phyloP scores from a whole-genome alignment of 768 basidiomycete genomes.

The Cystobasidium ongulense region DNA sequence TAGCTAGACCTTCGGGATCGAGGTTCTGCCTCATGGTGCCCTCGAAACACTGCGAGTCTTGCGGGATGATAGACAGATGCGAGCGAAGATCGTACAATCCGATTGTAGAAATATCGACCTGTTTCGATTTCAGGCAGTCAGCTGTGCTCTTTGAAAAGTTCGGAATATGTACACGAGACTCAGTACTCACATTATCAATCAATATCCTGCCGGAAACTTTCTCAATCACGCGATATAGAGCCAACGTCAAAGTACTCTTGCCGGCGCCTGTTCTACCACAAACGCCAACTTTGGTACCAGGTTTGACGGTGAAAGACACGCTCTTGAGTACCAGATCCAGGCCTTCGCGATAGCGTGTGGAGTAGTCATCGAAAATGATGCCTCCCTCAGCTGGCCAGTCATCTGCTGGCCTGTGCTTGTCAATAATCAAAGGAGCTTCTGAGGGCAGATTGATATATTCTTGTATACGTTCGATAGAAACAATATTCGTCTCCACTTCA shows the following conservation, averaged over 20 bases:
- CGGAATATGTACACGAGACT: not conserved
- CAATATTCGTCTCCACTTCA: constrained; percentile 75
- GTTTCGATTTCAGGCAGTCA: not conserved
- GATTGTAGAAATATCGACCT: constrained; percentile 49
- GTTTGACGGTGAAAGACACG: constrained; percentile 60
- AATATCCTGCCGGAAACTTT: constrained; percentile 54
- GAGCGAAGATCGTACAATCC: constrained; percentile 41
- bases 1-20: constrained; percentile 67
- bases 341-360: constrained; percentile 68
- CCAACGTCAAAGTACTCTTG: constrained; percentile 43
- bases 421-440: constrained; percentile 56
- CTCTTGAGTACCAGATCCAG: constrained; percentile 71
- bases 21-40: constrained; percentile 70
- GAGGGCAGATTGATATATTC: constrained; percentile 66
- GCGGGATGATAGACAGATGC: constrained; percentile 61
- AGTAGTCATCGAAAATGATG: constrained; percentile 66
- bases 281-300: constrained; percentile 82
- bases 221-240: constrained; percentile 57
- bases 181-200: constrained; percentile 50
- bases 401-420: constrained; percentile 49
- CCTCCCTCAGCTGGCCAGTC: constrained; percentile 67
- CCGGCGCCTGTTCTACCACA: constrained; percentile 51
- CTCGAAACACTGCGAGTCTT: constrained; percentile 46
- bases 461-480: constrained; percentile 76
- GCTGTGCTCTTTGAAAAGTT: not conserved